phyloP scores from a whole-genome alignment of 2,329 filamentous ascomycete species.

The Kalmusia sp. region DNA sequence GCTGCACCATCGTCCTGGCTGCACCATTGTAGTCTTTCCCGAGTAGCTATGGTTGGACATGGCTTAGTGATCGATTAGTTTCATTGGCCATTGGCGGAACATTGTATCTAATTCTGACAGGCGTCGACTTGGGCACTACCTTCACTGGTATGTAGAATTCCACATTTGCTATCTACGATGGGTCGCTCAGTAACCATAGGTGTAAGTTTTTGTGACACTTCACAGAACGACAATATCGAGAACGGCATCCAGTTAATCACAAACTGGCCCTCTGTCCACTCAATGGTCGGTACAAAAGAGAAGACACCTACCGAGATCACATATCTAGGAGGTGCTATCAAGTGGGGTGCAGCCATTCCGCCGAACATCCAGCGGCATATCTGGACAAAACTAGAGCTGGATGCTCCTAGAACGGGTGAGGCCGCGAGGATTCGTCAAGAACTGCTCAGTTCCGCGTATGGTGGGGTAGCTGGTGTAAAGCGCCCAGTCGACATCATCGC shows the following conservation, averaged over 20 bases:
- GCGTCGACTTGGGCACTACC: slow-evolving; percentile 32
- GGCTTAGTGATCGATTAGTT: slow-evolving; percentile 17
- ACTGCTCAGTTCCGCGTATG: background rate
- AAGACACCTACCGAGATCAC: slow-evolving; percentile 37
- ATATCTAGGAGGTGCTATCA: slow-evolving; percentile 14
- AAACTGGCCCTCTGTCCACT: slow-evolving; percentile 33
- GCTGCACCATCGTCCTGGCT: background rate
- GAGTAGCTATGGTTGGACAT: slow-evolving; percentile 5
- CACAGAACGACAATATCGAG: slow-evolving; percentile 7
- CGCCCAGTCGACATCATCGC: slow-evolving; percentile 37
- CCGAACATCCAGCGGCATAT: slow-evolving; percentile 31
- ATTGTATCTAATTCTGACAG: slow-evolving; percentile 1
- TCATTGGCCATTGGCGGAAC: no score
- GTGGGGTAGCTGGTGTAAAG: slow-evolving; percentile 1
- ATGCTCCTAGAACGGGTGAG: slow-evolving; percentile 21
- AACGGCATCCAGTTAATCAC: slow-evolving; percentile 31
- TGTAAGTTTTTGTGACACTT: slow-evolving; percentile 39
- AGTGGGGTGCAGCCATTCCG: slow-evolving; percentile 25
- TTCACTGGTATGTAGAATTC: slow-evolving; percentile 21
- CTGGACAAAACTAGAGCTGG: slow-evolving; percentile 42
- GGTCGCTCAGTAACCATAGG: slow-evolving; percentile 21
- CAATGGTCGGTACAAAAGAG: slow-evolving; percentile 34
- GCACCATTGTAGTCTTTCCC: background rate
- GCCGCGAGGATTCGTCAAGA: slow-evolving; percentile 25
- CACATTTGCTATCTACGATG: background rate